Evolutionary conservation across 176 grass and related monocot genomes (phyloP).

Genomic region (Bothriochloa decipiens): DNA sequence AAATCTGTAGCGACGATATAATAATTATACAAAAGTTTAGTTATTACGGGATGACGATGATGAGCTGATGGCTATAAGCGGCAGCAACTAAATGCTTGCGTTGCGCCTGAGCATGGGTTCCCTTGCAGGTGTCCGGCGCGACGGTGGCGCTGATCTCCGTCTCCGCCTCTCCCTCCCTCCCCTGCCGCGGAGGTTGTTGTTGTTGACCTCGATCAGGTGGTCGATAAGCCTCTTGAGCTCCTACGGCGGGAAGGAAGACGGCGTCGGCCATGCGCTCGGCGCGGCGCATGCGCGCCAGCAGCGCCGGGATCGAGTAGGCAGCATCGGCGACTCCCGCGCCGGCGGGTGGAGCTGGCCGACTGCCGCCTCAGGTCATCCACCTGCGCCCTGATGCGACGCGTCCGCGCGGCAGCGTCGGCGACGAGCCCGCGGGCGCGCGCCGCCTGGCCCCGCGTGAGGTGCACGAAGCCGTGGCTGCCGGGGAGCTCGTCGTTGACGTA

Average conservation of each 20-base stretch:
- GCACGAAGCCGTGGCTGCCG: neutral
- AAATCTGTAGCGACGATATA: too few relatives aligned
- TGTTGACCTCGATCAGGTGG: neutral
- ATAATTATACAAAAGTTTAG: too few relatives aligned
- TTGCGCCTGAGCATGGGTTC: neutral
- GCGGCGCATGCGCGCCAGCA: neutral
- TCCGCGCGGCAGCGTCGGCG: neutral
- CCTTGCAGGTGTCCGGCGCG: neutral
- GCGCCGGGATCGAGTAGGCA: neutral
- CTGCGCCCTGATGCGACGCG: neutral
- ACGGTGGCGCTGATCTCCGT: neutral
- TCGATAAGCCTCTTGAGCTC: neutral
- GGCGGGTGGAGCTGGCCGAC: neutral
- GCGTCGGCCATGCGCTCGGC: neutral
- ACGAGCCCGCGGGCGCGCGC: neutral
- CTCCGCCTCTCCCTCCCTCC: neutral
- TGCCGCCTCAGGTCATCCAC: neutral
- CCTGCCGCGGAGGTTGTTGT: neutral
- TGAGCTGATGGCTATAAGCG: too few relatives aligned
- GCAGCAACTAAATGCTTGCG: neutral
- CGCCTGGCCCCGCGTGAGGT: neutral
- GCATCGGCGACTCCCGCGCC: neutral
- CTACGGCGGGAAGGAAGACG: neutral
- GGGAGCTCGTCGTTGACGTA: neutral
- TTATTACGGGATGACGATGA: too few relatives aligned